A percentile compares a stretch with the other conserved stretches of the same genome.
Conservation (phyloP, 805 yeast genomes). For the Kodamaea leandrae region DNA sequence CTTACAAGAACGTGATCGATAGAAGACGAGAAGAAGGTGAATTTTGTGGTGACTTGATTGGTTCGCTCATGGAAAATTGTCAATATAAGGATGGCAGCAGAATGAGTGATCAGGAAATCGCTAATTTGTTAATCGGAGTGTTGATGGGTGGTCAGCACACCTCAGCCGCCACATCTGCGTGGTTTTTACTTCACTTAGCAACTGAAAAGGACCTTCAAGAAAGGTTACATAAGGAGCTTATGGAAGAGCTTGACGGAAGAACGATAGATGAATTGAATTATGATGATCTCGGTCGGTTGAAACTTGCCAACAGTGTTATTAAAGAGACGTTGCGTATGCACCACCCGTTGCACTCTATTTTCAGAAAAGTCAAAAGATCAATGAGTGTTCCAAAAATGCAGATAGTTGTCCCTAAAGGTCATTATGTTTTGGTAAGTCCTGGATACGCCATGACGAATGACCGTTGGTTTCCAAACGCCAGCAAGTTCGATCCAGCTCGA, state of each 20-base stretch:
- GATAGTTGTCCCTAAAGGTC: constrained; percentile 82
- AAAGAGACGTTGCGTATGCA: constrained; percentile 94
- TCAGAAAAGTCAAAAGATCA: constrained; percentile 81
- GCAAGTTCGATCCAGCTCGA: constrained; percentile 75
- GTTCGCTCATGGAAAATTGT: constrained; percentile 74
- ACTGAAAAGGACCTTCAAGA: constrained; percentile 83
- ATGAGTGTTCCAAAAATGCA: constrained; percentile 74
- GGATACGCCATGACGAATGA: constrained; percentile 84
- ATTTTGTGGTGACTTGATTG: constrained; percentile 62
- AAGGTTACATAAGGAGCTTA: constrained; percentile 72
- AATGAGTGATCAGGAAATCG: constrained; percentile 94
- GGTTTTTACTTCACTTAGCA: constrained; percentile 89
- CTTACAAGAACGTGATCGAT: constrained; percentile 75
- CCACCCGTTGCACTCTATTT: constrained; percentile 92
- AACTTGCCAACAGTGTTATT: constrained; percentile 74
- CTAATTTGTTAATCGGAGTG: constrained; percentile 89
- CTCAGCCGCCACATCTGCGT: constrained; percentile 90
- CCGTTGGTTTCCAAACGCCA: constrained; percentile 74
- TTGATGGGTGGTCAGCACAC: constrained; percentile 99
- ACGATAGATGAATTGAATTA: constrained; percentile 58
- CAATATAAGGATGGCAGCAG: constrained; percentile 88
- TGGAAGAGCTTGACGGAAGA: constrained; percentile 51
- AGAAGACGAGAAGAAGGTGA: constrained; percentile 64
- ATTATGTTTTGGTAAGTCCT: constrained; percentile 87
- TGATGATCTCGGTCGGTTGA: constrained; percentile 79